Evolutionary conservation across 2,329 filamentous ascomycete genomes (phyloP).

Genomic region (Colletotrichum orbiculare): DNA sequence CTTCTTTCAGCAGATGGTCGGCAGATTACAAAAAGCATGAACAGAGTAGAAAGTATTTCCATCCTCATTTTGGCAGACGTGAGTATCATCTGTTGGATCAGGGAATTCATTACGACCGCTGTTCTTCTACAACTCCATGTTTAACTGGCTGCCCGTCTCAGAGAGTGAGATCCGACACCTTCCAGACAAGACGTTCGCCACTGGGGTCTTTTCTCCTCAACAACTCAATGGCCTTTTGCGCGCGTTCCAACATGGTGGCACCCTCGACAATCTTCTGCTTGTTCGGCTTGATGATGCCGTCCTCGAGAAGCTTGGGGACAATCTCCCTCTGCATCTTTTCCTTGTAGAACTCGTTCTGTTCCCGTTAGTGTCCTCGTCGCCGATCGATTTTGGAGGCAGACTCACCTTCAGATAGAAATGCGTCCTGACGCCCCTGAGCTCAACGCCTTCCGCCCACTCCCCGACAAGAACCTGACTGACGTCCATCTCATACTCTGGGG

Average conservation of each 20-base stretch:
- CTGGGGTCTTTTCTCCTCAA: constrained; percentile 51
- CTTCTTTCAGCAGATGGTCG: constrained; percentile 38
- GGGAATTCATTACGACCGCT: not conserved
- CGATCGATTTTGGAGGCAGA: not conserved
- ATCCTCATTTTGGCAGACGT: not conserved
- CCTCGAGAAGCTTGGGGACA: constrained; percentile 58
- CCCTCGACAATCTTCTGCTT: constrained; percentile 56
- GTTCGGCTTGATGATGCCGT: constrained; percentile 54
- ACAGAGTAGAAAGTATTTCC: constrained; percentile 34
- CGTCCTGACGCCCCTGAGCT: constrained; percentile 65
- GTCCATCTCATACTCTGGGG: constrained; percentile 67
- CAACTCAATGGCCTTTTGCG: constrained; percentile 50
- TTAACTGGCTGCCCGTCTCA: too few relatives aligned
- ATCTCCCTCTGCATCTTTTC: constrained; percentile 65
- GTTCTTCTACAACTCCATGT: not conserved
- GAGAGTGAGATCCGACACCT: constrained; percentile 36
- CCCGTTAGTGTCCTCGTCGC: constrained; percentile 8
- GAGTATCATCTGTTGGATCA: too few relatives aligned
- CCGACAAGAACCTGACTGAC: constrained; percentile 44
- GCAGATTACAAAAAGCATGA: constrained; percentile 37
- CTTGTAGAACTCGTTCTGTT: constrained; percentile 65
- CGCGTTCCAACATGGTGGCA: constrained; percentile 49
- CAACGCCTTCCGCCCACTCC: constrained; percentile 64
- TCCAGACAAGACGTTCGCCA: constrained; percentile 55
- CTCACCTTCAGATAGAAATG: constrained; percentile 62